A percentile compares a stretch with the other conserved stretches of the same genome.
These are phyloP conservation scores for Suillus hirtellus DNA, from an alignment of 768 basidiomycete species.

Conservation along the genomic window DNA sequence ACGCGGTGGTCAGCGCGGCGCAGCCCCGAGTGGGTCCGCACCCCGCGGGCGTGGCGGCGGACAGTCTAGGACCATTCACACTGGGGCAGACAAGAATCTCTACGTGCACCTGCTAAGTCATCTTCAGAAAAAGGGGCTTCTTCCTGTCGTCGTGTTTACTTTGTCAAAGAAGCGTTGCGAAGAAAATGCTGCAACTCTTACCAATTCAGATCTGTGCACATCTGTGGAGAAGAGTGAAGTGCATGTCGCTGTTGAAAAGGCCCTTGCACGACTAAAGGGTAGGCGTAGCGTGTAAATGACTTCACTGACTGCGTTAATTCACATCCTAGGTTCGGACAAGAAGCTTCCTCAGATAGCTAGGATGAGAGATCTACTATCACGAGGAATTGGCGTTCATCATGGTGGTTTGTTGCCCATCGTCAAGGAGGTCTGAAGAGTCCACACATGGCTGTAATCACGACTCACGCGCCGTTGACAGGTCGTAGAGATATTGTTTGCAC, in stretches of 20 bases:
- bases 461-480: slow-evolving; percentile 50
- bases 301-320: slow-evolving; percentile 10
- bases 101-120: slow-evolving; percentile 91
- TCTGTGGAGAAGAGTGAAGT: slow-evolving; percentile 96
- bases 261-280: slow-evolving; percentile 90
- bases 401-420: slow-evolving; percentile 95
- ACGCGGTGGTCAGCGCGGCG: slow-evolving; percentile 56
- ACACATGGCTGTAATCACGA: not conserved
- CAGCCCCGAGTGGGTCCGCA: slow-evolving; percentile 39
- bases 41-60: slow-evolving; percentile 45
- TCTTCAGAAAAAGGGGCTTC: slow-evolving; percentile 79
- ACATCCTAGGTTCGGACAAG: slow-evolving; percentile 75
- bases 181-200: slow-evolving; percentile 90
- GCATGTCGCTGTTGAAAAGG: slow-evolving; percentile 91
- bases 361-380: slow-evolving; percentile 85
- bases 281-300: slow-evolving; percentile 16
- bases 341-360: slow-evolving; percentile 89
- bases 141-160: slow-evolving; percentile 96
- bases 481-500: slow-evolving; percentile 93
- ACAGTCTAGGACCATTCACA: slow-evolving; percentile 57
- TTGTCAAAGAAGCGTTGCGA: slow-evolving; percentile 97
- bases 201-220: slow-evolving; percentile 84
- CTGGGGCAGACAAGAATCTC: slow-evolving; percentile 81
- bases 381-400: slow-evolving; percentile 97
- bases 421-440: slow-evolving; percentile 70